Base-by-base conservation (phyloP, 2,329 filamentous ascomycete genomes). In the Ophiostoma ips region DNA sequence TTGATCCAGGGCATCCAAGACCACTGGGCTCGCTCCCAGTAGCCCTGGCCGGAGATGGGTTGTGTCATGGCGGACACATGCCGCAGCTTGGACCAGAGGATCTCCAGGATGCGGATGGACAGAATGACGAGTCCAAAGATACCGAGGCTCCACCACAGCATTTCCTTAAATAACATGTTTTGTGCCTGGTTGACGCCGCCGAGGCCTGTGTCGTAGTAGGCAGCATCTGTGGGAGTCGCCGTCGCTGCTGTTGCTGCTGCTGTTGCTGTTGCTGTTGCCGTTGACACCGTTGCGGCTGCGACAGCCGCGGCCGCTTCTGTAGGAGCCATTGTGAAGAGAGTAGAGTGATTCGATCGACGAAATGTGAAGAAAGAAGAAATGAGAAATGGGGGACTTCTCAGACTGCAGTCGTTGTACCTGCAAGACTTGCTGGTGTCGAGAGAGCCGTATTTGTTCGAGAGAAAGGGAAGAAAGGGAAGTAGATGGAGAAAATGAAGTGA, bases 1-100 rank as follows among this genome's bases (percentile, higher is more conserved):
- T 83, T 83, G 57, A 83, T 57, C 52, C 66, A 66, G 12, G 79
- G 78, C 70, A 79, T 77, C 74, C 75, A 78, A 51, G 66, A 68
- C 69, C 70, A 78, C 59, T 78, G 74, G 13, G 74, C 69, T 19
- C 61, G 59, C 56, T 69, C 75, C 77, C 78, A 83, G 63, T 79
- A 83, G 38, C 59, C 62, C 58, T 83, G 79, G 58, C 70, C 70
- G 1, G 70, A 64, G 12, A 68, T 70, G 0, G 71, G 61, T 19
- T 68, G 61, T 3, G 69, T 69, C 76, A 83, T 80, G 55, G 77
- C 71, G 18, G 71, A 70, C 37, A 82, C 68, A 53, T 77, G 77
- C 40, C 79, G 73, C 30, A 81, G 62, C 56, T 78, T 72, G 44
- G 70, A 69, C 70, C 72, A 76, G 30, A 64, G 59, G 50, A 81